A percentile compares a stretch with the other conserved stretches of the same genome.
Conservation (phyloP, 257 asterid genomes). For the Przewalskia tangutica region DNA sequence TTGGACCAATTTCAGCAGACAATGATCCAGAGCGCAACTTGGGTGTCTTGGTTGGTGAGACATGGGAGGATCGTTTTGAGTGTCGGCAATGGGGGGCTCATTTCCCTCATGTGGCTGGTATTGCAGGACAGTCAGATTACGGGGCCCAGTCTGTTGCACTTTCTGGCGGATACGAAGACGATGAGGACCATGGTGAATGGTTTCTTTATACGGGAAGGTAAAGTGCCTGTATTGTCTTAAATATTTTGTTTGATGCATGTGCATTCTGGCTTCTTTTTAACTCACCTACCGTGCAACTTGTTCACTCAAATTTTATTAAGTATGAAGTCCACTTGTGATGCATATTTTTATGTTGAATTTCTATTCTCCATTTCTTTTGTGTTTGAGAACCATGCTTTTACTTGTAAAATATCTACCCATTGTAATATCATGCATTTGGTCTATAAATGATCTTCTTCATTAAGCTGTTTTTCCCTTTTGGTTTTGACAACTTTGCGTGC, state of each 20-base stretch:
- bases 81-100: slow-evolving; percentile 98
- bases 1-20: slow-evolving; percentile 77
- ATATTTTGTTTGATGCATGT: neutral
- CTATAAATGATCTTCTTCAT: neutral
- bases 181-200: slow-evolving; percentile 96
- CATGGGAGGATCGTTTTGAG: slow-evolving; percentile 82
- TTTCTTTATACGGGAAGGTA: slow-evolving; percentile 96
- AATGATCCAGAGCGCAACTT: slow-evolving; percentile 55
- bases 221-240: neutral
- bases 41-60: slow-evolving; percentile 89
- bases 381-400: neutral
- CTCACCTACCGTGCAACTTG: neutral
- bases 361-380: neutral
- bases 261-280: too few relatives aligned
- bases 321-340: neutral
- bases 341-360: neutral
- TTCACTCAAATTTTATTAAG: neutral
- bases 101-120: slow-evolving; percentile 82
- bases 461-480: neutral
- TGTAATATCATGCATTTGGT: neutral
- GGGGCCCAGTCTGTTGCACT: slow-evolving; percentile 94
- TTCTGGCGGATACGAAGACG: slow-evolving; percentile 88
- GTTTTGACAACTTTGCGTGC: neutral
- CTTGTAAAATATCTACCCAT: neutral
- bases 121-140: slow-evolving; percentile 61